Conservation (phyloP, 805 yeast genomes). For the Myxozyma neglecta region DNA sequence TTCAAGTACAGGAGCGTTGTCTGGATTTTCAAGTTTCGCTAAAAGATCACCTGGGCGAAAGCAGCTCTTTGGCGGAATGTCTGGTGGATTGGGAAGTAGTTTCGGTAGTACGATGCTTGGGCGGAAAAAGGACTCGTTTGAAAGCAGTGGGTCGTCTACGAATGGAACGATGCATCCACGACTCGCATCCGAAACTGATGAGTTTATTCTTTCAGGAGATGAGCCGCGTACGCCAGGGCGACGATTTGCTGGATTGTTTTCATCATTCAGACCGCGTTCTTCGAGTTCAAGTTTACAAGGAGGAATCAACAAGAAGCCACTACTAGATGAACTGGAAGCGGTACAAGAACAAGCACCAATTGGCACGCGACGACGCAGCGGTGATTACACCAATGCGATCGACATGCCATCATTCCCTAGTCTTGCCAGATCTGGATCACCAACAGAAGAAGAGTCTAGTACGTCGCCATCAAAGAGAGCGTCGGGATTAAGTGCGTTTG, state of each 20-base stretch:
- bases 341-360: conserved; percentile 16
- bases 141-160: not conserved
- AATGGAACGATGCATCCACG: not conserved
- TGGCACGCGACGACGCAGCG: conserved; percentile 23
- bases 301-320: not conserved
- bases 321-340: not conserved
- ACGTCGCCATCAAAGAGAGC: not conserved
- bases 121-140: conserved; percentile 25
- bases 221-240: conserved; percentile 25
- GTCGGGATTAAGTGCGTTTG: conserved; percentile 7
- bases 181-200: conserved; percentile 15
- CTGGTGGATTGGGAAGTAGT: conserved; percentile 13
- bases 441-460: conserved; percentile 2
- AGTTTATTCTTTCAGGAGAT: conserved; percentile 4
- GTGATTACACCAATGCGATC: conserved; percentile 3
- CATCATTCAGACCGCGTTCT: conserved; percentile 18
- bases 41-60: conserved; percentile 18
- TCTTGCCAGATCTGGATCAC: not conserved
- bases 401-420: not conserved
- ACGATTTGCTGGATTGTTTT: conserved; percentile 20
- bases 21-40: conserved; percentile 12
- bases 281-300: not conserved
- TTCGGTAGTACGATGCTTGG: conserved; percentile 17
- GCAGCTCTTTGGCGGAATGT: conserved; percentile 20
- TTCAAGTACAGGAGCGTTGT: conserved; percentile 2